phyloP scores from a whole-genome alignment of 306 rosid species.

The Castanea mollissima region DNA sequence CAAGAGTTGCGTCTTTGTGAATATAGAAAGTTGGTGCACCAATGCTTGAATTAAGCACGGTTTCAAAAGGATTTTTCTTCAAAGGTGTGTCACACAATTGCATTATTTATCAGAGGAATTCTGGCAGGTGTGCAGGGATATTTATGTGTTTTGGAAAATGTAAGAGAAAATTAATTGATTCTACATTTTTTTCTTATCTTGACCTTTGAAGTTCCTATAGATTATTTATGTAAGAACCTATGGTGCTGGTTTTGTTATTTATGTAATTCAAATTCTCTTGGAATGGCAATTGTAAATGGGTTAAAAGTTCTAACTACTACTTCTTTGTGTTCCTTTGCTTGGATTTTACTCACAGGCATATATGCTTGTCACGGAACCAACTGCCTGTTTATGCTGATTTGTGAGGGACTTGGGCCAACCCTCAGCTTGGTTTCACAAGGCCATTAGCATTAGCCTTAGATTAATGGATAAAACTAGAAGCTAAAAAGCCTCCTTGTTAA shows the following conservation, averaged over 20 bases:
- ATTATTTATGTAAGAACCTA: background rate
- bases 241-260: background rate
- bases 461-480: too few relatives aligned
- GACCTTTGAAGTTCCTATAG: background rate
- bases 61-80: constrained; percentile 1
- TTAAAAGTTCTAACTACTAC: background rate
- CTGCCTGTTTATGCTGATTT: too few relatives aligned
- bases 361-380: too few relatives aligned
- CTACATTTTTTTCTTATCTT: background rate
- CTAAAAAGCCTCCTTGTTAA: too few relatives aligned
- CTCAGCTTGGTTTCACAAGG: background rate
- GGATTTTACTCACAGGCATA: background rate
- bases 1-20: background rate
- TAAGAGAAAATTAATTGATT: background rate
- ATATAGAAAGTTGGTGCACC: background rate
- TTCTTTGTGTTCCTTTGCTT: too few relatives aligned
- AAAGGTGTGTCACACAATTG: background rate
- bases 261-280: background rate
- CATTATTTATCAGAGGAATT: background rate
- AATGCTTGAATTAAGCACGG: background rate
- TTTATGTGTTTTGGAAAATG: background rate
- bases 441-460: too few relatives aligned
- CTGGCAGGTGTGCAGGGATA: background rate
- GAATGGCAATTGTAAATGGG: background rate
- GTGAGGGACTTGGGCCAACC: too few relatives aligned